Percentiles rank a stretch among this genome's conserved stretches.
These are phyloP conservation scores for Leptographium wingfieldii DNA, from an alignment of 2,329 filamentous ascomycete species.

Conservation along the genomic window DNA sequence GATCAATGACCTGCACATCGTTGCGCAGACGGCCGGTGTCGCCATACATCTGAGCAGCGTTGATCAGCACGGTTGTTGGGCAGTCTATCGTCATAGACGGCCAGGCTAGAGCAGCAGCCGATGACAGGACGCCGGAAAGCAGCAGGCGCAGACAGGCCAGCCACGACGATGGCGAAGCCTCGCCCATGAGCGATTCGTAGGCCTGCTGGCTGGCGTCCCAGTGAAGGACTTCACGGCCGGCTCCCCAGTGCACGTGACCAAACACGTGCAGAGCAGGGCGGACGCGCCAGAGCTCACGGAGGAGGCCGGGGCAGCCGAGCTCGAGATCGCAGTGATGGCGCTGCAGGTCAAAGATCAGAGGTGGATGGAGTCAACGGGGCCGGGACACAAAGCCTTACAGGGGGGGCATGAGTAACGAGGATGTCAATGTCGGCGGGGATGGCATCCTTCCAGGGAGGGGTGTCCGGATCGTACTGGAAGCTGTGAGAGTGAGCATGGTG, in stretches of 20 bases:
- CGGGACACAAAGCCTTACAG: conserved; percentile 27
- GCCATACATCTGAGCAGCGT: conserved; percentile 43
- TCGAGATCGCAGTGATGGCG: conserved; percentile 57
- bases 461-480: conserved; percentile 58
- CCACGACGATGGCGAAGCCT: not conserved
- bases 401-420: conserved; percentile 70
- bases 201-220: conserved; percentile 63
- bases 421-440: conserved; percentile 64
- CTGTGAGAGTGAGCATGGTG: conserved; percentile 17
- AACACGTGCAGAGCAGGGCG: conserved; percentile 69
- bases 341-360: conserved; percentile 17
- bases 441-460: conserved; percentile 59
- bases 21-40: conserved; percentile 36
- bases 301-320: conserved; percentile 57
- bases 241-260: conserved; percentile 69
- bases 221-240: conserved; percentile 55
- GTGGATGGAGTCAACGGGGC: not conserved
- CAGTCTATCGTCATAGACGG: not conserved
- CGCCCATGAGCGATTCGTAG: conserved; percentile 52
- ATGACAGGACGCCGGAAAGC: conserved; percentile 30
- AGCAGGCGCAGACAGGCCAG: conserved; percentile 16
- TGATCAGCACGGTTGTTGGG: conserved; percentile 32
- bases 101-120: conserved; percentile 2
- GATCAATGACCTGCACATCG: conserved; percentile 22
- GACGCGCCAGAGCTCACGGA: conserved; percentile 61